Evolutionary conservation across 768 basidiomycete genomes (phyloP).

Genomic region (Amanita molliuscula): DNA sequence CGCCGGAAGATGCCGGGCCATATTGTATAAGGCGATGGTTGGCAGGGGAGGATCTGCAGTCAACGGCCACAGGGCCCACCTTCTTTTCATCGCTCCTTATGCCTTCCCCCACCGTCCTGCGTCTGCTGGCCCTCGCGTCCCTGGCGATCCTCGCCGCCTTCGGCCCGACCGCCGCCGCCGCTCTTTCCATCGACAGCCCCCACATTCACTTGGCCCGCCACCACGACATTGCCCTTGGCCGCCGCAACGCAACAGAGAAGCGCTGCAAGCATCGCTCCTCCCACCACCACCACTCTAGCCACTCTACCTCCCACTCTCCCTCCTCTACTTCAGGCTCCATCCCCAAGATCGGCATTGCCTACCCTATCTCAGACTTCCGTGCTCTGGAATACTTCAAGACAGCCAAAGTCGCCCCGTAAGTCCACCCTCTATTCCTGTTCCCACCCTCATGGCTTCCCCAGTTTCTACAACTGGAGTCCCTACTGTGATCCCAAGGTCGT

Average conservation of each 20-base stretch:
- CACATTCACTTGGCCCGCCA: constrained; percentile 28
- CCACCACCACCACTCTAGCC: constrained; percentile 10
- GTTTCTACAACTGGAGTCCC: constrained; percentile 63
- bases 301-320: constrained; percentile 3
- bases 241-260: constrained; percentile 25
- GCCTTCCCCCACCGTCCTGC: constrained; percentile 42
- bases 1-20: constrained; percentile 4
- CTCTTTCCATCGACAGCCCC: constrained; percentile 35
- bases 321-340: constrained; percentile 9
- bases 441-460: constrained; percentile 9
- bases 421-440: not conserved
- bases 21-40: not conserved
- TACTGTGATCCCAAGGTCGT: constrained; percentile 29
- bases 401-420: constrained; percentile 31
- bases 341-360: constrained; percentile 55
- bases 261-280: constrained; percentile 49
- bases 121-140: constrained; percentile 47
- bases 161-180: constrained; percentile 34
- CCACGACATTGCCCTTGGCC: constrained; percentile 39
- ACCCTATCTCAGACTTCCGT: constrained; percentile 46
- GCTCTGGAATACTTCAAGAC: constrained; percentile 44
- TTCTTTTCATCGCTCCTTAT: constrained; percentile 22
- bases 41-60: not conserved
- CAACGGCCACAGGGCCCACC: no score
- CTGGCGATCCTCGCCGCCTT: constrained; percentile 48